phyloP scores from a whole-genome alignment of 257 asterid species.

The Lavandula angustifolia region DNA sequence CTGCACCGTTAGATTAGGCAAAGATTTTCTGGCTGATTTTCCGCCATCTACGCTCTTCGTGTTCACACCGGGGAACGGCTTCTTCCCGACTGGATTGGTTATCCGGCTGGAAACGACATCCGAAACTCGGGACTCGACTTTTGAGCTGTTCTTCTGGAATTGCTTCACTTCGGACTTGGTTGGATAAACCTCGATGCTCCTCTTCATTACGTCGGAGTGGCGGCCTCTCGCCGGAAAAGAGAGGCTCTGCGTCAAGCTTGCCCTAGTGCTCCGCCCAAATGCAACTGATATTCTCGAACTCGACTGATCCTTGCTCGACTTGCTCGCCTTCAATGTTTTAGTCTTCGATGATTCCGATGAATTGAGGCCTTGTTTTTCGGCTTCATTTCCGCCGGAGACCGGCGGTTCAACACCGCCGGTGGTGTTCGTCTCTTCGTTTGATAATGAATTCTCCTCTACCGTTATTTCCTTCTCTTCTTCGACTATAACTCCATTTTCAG shows the following conservation, averaged over 20 bases:
- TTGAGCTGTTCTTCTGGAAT: slow-evolving; percentile 41
- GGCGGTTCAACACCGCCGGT: slow-evolving; percentile 21
- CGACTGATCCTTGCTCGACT: slow-evolving; percentile 38
- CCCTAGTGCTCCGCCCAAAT: slow-evolving; percentile 47
- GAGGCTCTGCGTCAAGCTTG: slow-evolving; percentile 56
- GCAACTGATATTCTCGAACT: slow-evolving; percentile 45
- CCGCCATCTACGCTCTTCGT: slow-evolving; percentile 17
- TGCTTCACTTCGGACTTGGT: slow-evolving; percentile 43
- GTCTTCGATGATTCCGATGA: slow-evolving; percentile 33
- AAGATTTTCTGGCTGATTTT: slow-evolving; percentile 36
- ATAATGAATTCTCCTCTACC: slow-evolving; percentile 38
- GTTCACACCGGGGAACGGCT: slow-evolving; percentile 38
- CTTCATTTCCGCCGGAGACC: neutral
- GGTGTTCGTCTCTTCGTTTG: slow-evolving; percentile 29
- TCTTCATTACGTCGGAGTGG: slow-evolving; percentile 52
- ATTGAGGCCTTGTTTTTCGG: slow-evolving; percentile 33
- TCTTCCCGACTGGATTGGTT: slow-evolving; percentile 25
- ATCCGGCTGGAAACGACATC: slow-evolving; percentile 31
- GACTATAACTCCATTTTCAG: slow-evolving; percentile 49
- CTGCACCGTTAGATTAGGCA: slow-evolving; percentile 43
- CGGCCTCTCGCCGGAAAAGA: slow-evolving; percentile 60
- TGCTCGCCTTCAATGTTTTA: slow-evolving; percentile 32
- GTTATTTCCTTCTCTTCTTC: slow-evolving; percentile 47
- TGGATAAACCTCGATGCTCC: slow-evolving; percentile 57
- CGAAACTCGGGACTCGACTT: slow-evolving; percentile 39